Conservation (phyloP, 2,329 filamentous ascomycete genomes). For the Xylariaceae sp. region DNA sequence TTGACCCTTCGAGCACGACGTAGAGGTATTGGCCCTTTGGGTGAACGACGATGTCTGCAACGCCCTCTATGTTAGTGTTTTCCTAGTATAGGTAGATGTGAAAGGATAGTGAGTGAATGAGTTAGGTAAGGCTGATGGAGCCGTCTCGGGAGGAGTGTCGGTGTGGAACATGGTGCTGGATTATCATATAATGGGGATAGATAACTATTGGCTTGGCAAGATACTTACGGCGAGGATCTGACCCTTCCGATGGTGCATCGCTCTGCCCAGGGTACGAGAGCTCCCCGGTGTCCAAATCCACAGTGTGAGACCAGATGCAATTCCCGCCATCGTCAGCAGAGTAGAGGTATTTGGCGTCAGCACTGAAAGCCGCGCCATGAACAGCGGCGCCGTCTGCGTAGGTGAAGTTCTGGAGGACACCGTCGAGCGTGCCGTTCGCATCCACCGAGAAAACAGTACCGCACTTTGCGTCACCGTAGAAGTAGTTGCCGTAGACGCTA, state of each 20-base stretch:
- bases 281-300: conserved; percentile 23
- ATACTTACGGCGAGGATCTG: conserved; percentile 28
- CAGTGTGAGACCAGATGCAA: conserved; percentile 41
- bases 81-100: too few species aligned
- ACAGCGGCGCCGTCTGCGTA: conserved; percentile 48
- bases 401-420: conserved; percentile 48
- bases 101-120: too few species aligned
- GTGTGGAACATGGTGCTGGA: too few species aligned
- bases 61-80: too few species aligned
- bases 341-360: conserved; percentile 47
- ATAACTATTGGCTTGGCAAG: too few species aligned
- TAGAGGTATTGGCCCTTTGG: conserved; percentile 31
- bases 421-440: conserved; percentile 42
- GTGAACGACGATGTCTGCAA: conserved; percentile 29
- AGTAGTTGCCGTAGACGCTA: conserved; percentile 35
- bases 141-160: too few species aligned
- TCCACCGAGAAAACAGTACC: conserved; percentile 44
- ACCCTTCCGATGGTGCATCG: conserved; percentile 18
- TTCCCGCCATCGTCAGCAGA: conserved; percentile 52
- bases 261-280: conserved; percentile 15
- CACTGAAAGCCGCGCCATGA: conserved; percentile 52
- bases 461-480: conserved; percentile 32
- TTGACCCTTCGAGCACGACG: conserved; percentile 32
- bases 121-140: too few species aligned
- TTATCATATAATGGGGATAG: too few species aligned